Conservation (phyloP, 345 rosid species). For the Brassica cretica region DNA sequence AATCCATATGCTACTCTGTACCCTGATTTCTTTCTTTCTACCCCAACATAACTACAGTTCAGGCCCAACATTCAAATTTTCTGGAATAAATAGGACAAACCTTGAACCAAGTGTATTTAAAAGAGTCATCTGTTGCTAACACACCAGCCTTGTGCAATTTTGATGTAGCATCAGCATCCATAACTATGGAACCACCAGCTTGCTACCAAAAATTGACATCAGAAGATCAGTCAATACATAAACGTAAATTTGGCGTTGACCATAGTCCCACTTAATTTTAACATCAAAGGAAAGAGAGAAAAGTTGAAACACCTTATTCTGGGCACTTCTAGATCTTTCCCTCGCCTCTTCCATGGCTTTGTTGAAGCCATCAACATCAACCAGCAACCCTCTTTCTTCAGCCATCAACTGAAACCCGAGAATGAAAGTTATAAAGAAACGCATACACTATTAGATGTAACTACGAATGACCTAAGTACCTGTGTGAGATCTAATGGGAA, state of each 20-base stretch:
- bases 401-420: slow-evolving; percentile 74
- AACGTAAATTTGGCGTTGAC: neutral
- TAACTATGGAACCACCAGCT: slow-evolving; percentile 79
- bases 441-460: slow-evolving; percentile 11
- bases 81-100: slow-evolving; percentile 19
- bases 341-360: slow-evolving; percentile 86
- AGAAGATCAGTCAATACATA: slow-evolving; percentile 5
- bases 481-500: slow-evolving; percentile 95
- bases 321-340: slow-evolving; percentile 91
- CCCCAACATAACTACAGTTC: neutral
- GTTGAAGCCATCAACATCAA: slow-evolving; percentile 83
- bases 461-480: slow-evolving; percentile 46
- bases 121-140: slow-evolving; percentile 71
- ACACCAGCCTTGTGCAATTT: slow-evolving; percentile 73
- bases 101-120: slow-evolving; percentile 67
- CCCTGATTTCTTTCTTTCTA: neutral
- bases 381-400: slow-evolving; percentile 81
- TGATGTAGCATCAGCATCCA: slow-evolving; percentile 96
- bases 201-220: slow-evolving; percentile 51
- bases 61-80: neutral
- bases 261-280: neutral
- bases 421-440: slow-evolving; percentile 18
- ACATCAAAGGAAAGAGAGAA: neutral
- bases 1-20: neutral
- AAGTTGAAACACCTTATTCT: slow-evolving; percentile 59